Base-by-base conservation (phyloP, 2,329 filamentous ascomycete genomes). In the Cryphonectria radicalis region DNA sequence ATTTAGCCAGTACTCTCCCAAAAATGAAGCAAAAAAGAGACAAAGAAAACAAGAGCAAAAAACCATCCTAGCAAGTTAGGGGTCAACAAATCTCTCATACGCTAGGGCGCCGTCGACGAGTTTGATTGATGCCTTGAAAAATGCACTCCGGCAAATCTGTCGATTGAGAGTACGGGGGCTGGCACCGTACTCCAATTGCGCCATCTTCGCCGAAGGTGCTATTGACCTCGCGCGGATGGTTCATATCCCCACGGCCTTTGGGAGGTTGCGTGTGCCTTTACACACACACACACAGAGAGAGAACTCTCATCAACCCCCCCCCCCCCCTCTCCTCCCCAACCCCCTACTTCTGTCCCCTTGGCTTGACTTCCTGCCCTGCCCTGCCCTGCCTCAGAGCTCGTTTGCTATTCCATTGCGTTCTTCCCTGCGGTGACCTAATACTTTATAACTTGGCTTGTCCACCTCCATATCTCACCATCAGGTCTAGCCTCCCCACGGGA, bases 51-150 rank as follows among this genome's bases (percentile, higher is more conserved):
- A 25, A 55, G n/a, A 3, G 25, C 43, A 22, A 22, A 22, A 50
- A 22, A 50, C 17, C 17, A 13, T 10, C 28, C 55, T 59, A 19
- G 55, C 55, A 59, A 59, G 55, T 28, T 32, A 59, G 55, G 28
- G 55, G 55, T 59, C 28, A 35, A 59, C 55, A 59, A 59, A 59
- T 59, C 55, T 59, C 55, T 22, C 14, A 57, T 57, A 28, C 50
- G n/a, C 53, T 57, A 25, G 4, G 53, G 55, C 55, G 28, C 55
- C 55, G 28, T 59, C 55, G 4, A 32, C 28, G 25, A 35, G 55
- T 32, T 59, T 59, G 55, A 17, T 59, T 59, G 55, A 59, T 59
- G 55, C 55, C 55, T 59, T 25, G 13, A 59, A 59, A 59, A 13
- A 14, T 59, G 55, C 28, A 59, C 28, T 28, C 28, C 28, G 55